Evolutionary conservation across 148 eudicot genomes (phyloP).

Genomic region (Nepenthes gracilis): DNA sequence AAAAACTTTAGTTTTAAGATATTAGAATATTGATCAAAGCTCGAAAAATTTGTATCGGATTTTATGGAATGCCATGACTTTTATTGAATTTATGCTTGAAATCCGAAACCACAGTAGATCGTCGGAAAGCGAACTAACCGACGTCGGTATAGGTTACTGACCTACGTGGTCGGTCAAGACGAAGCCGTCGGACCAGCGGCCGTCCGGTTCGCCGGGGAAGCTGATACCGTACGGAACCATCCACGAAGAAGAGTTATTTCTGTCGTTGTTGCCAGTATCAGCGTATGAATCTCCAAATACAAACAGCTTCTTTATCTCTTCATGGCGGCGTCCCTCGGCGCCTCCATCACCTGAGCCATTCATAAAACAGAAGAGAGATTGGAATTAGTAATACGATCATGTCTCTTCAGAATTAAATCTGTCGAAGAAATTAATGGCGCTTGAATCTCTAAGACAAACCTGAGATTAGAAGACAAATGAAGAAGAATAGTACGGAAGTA

Average conservation of each 20-base stretch:
- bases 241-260: constrained; percentile 20
- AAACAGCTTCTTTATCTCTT: constrained; percentile 12
- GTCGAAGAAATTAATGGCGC: too few relatives aligned
- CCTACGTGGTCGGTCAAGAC: constrained; percentile 40
- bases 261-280: constrained; percentile 25
- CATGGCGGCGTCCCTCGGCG: neutral
- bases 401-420: too few relatives aligned
- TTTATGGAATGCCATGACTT: too few relatives aligned
- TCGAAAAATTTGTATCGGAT: too few relatives aligned
- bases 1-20: too few relatives aligned
- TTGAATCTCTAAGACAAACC: neutral
- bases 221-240: constrained; percentile 31
- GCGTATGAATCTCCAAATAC: constrained; percentile 18
- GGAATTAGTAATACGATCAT: too few relatives aligned
- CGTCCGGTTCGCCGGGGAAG: constrained; percentile 39
- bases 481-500: neutral
- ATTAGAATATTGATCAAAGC: too few relatives aligned
- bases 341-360: too few relatives aligned
- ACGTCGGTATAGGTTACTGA: neutral
- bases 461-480: neutral
- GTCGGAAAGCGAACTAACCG: too few relatives aligned
- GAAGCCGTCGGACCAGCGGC: constrained; percentile 38
- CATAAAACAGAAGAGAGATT: too few relatives aligned
- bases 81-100: too few relatives aligned
- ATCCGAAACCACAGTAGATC: too few relatives aligned